Base-by-base conservation (phyloP, 2,329 filamentous ascomycete species). In the Penicillium capsulatum region DNA sequence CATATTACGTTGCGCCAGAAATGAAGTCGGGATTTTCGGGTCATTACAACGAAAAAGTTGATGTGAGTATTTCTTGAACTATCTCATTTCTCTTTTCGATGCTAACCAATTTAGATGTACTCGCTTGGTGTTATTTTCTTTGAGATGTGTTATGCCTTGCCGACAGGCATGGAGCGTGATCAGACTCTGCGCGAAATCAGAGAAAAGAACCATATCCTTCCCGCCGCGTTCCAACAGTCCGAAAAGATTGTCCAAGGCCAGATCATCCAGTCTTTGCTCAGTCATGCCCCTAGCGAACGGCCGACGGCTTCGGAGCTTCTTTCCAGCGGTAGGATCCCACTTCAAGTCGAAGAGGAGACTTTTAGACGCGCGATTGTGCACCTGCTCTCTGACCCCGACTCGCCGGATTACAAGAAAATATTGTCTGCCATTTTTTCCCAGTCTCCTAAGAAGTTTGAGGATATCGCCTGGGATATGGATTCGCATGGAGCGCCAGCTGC, bases 81-180 rank as follows among this genome's bases (percentile, higher is more conserved):
- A 6, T 6, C 5, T 5, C 4, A 28, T 7, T 7, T 11, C 13
- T 6, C 13, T 4, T n/a, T 11, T 14, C 26, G n/a, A 28, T 28
- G 4, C 13, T n/a, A n/a, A 32, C 40, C 29, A 43, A 57, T 10
- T 7, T 37, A 63, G 76, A 97, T 98, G 91, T 98, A 92, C 61
- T 96, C 91, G 0, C 74, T 98, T 29, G 92, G 92, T 0, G 86
- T 98, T 48, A 97, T 98, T 41, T 94, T 98, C 68, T 97, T 96
- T 53, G 92, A 98, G 65, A 98, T 98, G 92, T 94, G 86, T 57
- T 73, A 79, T 50, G 68, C 75, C 3, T 65, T 83, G 31, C 69
- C 69, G 13, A 83, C 80, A 1, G 72, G 69, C 2, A 83, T 82
- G 76, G 81, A 84, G 56, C 71, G 80, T 28, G 75, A 77, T 45